These are phyloP conservation scores for Calonectria henricotiae DNA, from an alignment of 2,329 filamentous ascomycete genomes.

Conservation along the genomic window DNA sequence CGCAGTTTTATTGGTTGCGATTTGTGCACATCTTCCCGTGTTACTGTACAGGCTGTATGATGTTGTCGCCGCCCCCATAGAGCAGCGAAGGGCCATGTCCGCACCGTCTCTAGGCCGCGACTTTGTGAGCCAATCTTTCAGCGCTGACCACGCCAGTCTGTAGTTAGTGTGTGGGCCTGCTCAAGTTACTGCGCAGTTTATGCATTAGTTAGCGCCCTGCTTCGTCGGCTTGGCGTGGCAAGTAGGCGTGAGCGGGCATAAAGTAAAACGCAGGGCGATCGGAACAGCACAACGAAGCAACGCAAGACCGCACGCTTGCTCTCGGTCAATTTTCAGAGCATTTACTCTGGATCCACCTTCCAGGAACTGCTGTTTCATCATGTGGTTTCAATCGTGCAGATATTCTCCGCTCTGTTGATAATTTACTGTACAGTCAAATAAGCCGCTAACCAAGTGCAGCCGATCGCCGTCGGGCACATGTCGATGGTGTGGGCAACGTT, in stretches of 20 bases:
- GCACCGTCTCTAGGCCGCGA: not conserved
- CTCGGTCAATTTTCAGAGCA: no score
- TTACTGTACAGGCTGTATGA: not conserved
- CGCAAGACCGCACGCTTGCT: no score
- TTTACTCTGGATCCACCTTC: no score
- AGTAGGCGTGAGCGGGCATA: not conserved
- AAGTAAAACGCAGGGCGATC: not conserved
- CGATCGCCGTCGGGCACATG: no score
- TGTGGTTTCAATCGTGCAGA: no score
- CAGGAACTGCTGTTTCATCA: not conserved
- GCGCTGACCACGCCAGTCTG: not conserved
- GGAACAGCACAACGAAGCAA: not conserved
- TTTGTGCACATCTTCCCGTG: not conserved
- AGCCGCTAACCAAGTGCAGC: no score
- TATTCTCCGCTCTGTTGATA: no score
- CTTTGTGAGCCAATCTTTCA: not conserved
- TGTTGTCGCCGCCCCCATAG: not conserved
- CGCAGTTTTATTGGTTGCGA: not conserved
- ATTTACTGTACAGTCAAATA: no score
- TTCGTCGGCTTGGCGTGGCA: not conserved
- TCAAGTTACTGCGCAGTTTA: not conserved
- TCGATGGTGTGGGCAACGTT: no score
- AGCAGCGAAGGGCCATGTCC: not conserved
- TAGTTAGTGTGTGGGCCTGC: not conserved
- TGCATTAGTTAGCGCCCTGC: conserved; percentile 5